These are phyloP conservation scores for Colletotrichum lini DNA, from an alignment of 2,329 filamentous ascomycete genomes.

Conservation along the genomic window DNA sequence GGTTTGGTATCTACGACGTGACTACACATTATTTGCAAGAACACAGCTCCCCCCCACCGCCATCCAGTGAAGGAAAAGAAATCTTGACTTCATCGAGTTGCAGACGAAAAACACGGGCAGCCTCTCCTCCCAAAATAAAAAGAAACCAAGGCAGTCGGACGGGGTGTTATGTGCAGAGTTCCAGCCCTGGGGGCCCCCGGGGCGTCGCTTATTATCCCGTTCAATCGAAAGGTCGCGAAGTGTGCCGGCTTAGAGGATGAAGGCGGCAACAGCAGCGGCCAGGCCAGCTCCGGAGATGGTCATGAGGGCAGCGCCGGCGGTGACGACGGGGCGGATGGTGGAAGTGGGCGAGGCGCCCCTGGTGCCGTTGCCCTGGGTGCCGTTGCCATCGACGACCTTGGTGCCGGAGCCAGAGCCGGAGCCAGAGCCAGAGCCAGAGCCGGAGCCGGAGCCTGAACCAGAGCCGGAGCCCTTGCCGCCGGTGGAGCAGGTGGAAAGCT, in stretches of 20 bases:
- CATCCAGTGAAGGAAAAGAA: not conserved
- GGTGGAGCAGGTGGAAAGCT: conserved; percentile 26
- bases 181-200: not conserved
- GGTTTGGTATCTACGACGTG: conserved; percentile 24
- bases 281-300: conserved; percentile 35
- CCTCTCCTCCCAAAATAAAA: not conserved
- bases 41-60: not conserved
- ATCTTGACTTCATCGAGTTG: conserved; percentile 16
- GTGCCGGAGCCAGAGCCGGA: conserved; percentile 12
- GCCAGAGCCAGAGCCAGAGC: conserved; percentile 5
- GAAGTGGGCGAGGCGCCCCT: conserved; percentile 13
- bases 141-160: conserved; percentile 7
- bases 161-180: conserved; percentile 1
- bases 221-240: not conserved
- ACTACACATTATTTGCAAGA: conserved; percentile 33
- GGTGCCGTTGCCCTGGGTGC: conserved; percentile 21
- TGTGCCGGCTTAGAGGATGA: conserved; percentile 26
- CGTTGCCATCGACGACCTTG: conserved; percentile 2
- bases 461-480: conserved; percentile 5
- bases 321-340: conserved; percentile 28
- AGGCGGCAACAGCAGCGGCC: conserved; percentile 22
- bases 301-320: conserved; percentile 30
- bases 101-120: not conserved
- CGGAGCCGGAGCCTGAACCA: conserved; percentile 5
- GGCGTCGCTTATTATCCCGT: not conserved